Evolutionary conservation across 2,329 filamentous ascomycete genomes (phyloP).

Genomic region (Neopestalotiopsis sp.): DNA sequence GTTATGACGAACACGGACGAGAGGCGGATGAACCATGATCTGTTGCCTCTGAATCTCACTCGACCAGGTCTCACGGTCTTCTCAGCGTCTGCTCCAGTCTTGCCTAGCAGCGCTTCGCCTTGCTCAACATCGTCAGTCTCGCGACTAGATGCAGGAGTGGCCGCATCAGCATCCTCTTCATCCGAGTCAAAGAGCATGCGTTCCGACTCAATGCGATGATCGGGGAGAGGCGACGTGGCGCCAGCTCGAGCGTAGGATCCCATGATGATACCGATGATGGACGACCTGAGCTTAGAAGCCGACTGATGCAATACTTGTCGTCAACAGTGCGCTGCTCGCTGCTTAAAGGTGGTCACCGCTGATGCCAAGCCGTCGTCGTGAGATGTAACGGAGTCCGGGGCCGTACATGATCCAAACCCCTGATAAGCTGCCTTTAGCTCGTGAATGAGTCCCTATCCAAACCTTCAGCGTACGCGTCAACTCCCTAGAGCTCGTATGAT

Average conservation of each 20-base stretch:
- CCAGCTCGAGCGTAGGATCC: conserved; percentile 6
- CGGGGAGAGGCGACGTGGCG: conserved; percentile 7
- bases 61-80: conserved; percentile 2
- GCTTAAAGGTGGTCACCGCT: background rate
- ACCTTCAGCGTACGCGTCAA: background rate
- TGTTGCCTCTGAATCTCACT: conserved; percentile 7
- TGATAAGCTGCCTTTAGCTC: background rate
- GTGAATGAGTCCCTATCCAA: background rate
- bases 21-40: conserved; percentile 23
- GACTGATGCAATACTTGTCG: background rate
- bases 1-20: conserved; percentile 19
- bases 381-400: background rate
- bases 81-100: conserved; percentile 18
- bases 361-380: background rate
- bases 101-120: conserved; percentile 21
- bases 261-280: background rate
- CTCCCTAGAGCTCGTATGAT: background rate
- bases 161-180: background rate
- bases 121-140: conserved; percentile 19
- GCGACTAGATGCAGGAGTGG: conserved; percentile 8
- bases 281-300: background rate
- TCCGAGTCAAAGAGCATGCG: conserved; percentile 13
- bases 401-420: background rate
- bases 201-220: conserved; percentile 14
- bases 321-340: background rate